Conservation (phyloP, 352 stramenopile species). For the Phytopythium litorale region DNA sequence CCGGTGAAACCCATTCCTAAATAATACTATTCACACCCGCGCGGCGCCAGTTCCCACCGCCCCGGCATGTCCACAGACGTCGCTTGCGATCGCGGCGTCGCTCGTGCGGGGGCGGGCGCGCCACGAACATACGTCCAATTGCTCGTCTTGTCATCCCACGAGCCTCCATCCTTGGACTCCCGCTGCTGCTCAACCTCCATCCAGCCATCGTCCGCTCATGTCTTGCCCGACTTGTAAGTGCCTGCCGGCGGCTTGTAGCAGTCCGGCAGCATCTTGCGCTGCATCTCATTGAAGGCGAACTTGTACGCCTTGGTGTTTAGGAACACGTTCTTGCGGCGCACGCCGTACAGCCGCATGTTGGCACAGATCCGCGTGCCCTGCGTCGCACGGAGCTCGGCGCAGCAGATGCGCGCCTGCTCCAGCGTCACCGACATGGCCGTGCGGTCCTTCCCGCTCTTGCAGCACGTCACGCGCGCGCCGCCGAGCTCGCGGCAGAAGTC, state of each 20-base stretch:
- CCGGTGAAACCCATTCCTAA: slow-evolving; percentile 1
- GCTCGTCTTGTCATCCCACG: not conserved
- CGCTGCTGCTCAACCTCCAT: not conserved
- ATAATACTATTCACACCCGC: slow-evolving; percentile 10
- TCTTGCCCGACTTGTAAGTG: slow-evolving; percentile 85
- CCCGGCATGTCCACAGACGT: not conserved
- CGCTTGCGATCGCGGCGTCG: not conserved
- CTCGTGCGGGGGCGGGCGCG: not conserved
- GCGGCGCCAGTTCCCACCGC: not conserved
- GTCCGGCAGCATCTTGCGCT: slow-evolving; percentile 81
- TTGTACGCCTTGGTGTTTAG: slow-evolving; percentile 83
- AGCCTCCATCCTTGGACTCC: not conserved
- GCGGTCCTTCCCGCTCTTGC: slow-evolving; percentile 97
- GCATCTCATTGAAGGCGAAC: slow-evolving; percentile 87
- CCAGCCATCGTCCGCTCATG: slow-evolving; percentile 17
- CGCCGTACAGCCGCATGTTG: slow-evolving; percentile 72
- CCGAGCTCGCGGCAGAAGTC: slow-evolving; percentile 85
- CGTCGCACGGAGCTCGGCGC: slow-evolving; percentile 47
- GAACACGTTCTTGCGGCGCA: slow-evolving; percentile 79
- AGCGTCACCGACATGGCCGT: slow-evolving; percentile 97
- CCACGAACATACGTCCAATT: not conserved
- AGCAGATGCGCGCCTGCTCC: slow-evolving; percentile 82
- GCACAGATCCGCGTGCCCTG: slow-evolving; percentile 53
- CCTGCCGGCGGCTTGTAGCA: slow-evolving; percentile 79
- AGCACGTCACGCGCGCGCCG: slow-evolving; percentile 94